phyloP scores from a whole-genome alignment of 495 filamentous ascomycete species.

The Xylaria nigripes region DNA sequence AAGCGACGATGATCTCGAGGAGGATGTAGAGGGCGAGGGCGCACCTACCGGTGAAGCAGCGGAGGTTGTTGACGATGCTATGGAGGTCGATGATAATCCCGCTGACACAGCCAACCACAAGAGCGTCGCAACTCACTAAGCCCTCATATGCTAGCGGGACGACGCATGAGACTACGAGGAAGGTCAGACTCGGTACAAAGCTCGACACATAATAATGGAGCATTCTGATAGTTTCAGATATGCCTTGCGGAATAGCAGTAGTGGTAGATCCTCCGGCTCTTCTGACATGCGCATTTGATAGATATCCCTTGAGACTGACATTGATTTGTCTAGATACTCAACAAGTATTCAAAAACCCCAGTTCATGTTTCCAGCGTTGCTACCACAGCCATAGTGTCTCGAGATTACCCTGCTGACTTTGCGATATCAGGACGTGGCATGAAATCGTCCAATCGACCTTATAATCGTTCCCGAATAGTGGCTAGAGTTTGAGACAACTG shows the following conservation, averaged over 20 bases:
- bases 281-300: not conserved
- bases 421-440: too few relatives aligned
- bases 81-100: conserved; percentile 62
- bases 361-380: not conserved
- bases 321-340: not conserved
- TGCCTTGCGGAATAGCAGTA: not conserved
- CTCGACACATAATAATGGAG: not conserved
- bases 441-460: too few relatives aligned
- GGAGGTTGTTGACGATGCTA: conserved; percentile 65
- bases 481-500: too few relatives aligned
- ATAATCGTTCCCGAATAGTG: too few relatives aligned
- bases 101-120: conserved; percentile 16
- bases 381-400: not conserved
- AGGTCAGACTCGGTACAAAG: not conserved
- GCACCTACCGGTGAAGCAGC: conserved; percentile 61
- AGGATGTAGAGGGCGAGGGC: conserved; percentile 68
- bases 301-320: not conserved
- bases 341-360: not conserved
- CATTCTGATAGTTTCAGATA: not conserved
- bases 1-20: conserved; percentile 73
- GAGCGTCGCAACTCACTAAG: conserved; percentile 3
- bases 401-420: too few relatives aligned
- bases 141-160: not conserved
- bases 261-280: not conserved
- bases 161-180: not conserved